Evolutionary conservation across 2,329 filamentous ascomycete genomes (phyloP).

Genomic region (Paracoccidioides brasiliensis): DNA sequence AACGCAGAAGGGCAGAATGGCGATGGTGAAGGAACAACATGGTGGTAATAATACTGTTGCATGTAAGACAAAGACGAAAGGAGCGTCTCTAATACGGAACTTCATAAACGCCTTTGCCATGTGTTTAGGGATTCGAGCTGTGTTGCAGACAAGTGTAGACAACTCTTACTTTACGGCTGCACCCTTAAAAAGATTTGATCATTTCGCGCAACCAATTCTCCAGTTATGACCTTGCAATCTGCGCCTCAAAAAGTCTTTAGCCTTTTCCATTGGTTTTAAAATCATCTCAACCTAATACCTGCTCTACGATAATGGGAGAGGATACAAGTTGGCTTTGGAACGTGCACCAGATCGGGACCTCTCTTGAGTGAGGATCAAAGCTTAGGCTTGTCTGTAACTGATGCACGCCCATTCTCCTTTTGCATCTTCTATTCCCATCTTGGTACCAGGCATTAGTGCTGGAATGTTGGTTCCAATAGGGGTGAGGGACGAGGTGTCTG

Average conservation of each 20-base stretch:
- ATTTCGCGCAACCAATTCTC: not conserved
- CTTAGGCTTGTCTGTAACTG: slow-evolving; percentile 65
- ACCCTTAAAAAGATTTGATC: not conserved
- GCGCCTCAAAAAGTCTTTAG: not conserved
- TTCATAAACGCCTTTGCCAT: not conserved
- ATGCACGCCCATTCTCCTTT: slow-evolving; percentile 17
- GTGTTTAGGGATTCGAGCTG: not conserved
- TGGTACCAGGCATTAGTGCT: not conserved
- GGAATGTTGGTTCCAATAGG: slow-evolving; percentile 1
- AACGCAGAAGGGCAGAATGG: not conserved
- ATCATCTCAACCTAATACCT: not conserved
- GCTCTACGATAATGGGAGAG: not conserved
- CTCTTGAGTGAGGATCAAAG: slow-evolving; percentile 91
- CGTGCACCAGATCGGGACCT: slow-evolving; percentile 51
- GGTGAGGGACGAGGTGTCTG: slow-evolving; percentile 10
- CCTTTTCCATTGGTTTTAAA: not conserved
- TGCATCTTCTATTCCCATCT: slow-evolving; percentile 4
- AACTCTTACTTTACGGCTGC: not conserved
- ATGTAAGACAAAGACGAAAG: not conserved
- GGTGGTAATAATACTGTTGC: not conserved
- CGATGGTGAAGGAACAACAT: not conserved
- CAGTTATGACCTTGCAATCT: not conserved
- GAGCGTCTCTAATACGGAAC: not conserved
- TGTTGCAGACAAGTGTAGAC: not conserved
- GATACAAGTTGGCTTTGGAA: slow-evolving; percentile 5